phyloP scores from a whole-genome alignment of 1,139 yeast species.

The Suhomyces atakaporum region DNA sequence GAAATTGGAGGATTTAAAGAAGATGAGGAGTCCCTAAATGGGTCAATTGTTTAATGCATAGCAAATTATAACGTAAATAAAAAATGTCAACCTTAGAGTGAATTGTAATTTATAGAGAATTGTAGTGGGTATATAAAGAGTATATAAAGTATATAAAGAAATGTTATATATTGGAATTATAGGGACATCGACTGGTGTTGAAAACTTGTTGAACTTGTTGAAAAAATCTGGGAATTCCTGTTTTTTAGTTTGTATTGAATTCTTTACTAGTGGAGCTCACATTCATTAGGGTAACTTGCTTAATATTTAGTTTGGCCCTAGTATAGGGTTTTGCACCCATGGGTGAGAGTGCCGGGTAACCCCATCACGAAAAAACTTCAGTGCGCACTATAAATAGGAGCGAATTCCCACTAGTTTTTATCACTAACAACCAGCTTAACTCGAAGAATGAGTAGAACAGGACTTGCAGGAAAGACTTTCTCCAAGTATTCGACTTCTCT shows the following conservation, averaged over 20 bases:
- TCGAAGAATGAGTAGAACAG: constrained; percentile 6
- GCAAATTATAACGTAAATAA: too few species aligned
- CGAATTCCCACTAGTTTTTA: constrained; percentile 4
- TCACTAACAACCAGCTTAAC: constrained; percentile 2
- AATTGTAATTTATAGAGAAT: too few species aligned
- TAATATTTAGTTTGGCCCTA: not conserved
- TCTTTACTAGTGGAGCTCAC: too few species aligned
- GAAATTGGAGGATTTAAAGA: constrained; percentile 25
- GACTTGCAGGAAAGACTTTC: constrained; percentile 11
- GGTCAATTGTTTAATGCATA: constrained; percentile 1
- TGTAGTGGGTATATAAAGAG: too few species aligned
- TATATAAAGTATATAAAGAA: too few species aligned
- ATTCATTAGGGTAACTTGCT: too few species aligned
- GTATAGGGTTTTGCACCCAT: constrained; percentile 9
- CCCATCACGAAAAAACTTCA: constrained; percentile 10
- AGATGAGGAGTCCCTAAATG: constrained; percentile 18
- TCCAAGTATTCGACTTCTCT: constrained; percentile 10
- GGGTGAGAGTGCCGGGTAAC: constrained; percentile 15
- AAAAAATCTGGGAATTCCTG: too few species aligned
- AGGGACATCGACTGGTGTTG: too few species aligned
- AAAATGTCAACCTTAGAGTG: too few species aligned
- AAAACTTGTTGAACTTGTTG: too few species aligned
- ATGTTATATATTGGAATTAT: too few species aligned
- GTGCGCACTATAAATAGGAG: constrained; percentile 14
- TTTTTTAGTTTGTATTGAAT: too few species aligned